Percentiles rank a stretch among this genome's conserved stretches.
These are phyloP conservation scores for Cutaneotrichosporon cutaneum DNA, from an alignment of 1,284 basidiomycete species.

Conservation along the genomic window DNA sequence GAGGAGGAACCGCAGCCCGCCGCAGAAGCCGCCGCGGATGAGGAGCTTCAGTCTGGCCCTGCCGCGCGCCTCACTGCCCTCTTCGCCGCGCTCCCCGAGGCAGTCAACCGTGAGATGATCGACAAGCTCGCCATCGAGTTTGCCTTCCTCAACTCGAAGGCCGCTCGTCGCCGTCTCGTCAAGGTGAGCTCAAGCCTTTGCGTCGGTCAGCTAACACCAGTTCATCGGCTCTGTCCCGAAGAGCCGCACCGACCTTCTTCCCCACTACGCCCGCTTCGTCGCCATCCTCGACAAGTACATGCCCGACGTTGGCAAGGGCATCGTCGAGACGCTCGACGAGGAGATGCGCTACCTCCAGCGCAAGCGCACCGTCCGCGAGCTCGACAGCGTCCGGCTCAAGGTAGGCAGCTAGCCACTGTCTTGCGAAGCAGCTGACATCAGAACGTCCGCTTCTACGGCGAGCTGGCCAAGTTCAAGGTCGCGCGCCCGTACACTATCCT, in stretches of 20 bases:
- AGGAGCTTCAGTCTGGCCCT: slow-evolving; percentile 66
- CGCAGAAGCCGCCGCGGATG: slow-evolving; percentile 30
- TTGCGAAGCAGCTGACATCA: slow-evolving; percentile 45
- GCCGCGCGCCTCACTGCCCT: slow-evolving; percentile 88
- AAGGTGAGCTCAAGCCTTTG: slow-evolving; percentile 59
- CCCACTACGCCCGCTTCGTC: slow-evolving; percentile 87
- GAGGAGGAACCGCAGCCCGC: slow-evolving; percentile 44
- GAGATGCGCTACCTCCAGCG: slow-evolving; percentile 95
- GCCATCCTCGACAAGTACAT: slow-evolving; percentile 88
- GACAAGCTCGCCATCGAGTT: slow-evolving; percentile 96
- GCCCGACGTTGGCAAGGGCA: slow-evolving; percentile 83
- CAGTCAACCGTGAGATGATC: slow-evolving; percentile 85
- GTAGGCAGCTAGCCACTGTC: slow-evolving; percentile 51
- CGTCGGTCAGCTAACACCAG: slow-evolving; percentile 53
- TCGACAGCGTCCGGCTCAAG: slow-evolving; percentile 79
- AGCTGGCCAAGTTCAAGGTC: slow-evolving; percentile 93
- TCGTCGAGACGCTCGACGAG: slow-evolving; percentile 86
- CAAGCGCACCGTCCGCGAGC: slow-evolving; percentile 86
- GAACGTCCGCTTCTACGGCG: slow-evolving; percentile 87
- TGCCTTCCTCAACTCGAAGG: slow-evolving; percentile 93
- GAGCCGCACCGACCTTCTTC: slow-evolving; percentile 83
- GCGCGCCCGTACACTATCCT: slow-evolving; percentile 88
- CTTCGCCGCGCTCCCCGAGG: slow-evolving; percentile 88
- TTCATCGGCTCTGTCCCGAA: slow-evolving; percentile 82
- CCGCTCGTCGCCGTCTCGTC: slow-evolving; percentile 82